A percentile compares a stretch with the other conserved stretches of the same genome.
Conservation (phyloP, 1,284 basidiomycete genomes). For the Cutaneotrichosporon sp. region DNA sequence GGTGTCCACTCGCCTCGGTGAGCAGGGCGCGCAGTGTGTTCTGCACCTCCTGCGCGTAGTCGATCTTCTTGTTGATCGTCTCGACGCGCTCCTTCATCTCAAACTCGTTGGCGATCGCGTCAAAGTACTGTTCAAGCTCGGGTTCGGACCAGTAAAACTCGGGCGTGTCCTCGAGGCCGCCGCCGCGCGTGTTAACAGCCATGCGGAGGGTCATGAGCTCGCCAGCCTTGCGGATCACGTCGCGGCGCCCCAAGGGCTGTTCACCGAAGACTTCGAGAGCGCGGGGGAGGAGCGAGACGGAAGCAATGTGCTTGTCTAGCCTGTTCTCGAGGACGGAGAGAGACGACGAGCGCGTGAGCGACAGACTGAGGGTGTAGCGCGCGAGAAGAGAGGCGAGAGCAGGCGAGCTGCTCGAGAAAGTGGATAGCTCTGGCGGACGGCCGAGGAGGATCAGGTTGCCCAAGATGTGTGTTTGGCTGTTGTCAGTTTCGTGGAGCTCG, state of each 20-base stretch:
- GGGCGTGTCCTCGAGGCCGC: constrained; percentile 83
- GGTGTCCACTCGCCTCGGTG: constrained; percentile 78
- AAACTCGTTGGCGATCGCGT: constrained; percentile 72
- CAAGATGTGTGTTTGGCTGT: constrained; percentile 74
- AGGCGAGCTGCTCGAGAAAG: constrained; percentile 44
- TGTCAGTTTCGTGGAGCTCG: constrained; percentile 7
- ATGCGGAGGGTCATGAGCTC: constrained; percentile 84
- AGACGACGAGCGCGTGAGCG: constrained; percentile 78
- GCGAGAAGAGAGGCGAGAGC: constrained; percentile 63
- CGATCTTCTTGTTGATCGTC: constrained; percentile 85
- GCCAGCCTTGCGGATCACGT: constrained; percentile 82
- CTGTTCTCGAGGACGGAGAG: constrained; percentile 78
- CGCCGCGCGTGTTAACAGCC: constrained; percentile 78
- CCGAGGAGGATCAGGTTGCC: constrained; percentile 89
- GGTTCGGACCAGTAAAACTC: constrained; percentile 86
- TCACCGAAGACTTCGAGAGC: constrained; percentile 72
- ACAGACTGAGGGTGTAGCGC: constrained; percentile 84
- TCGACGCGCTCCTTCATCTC: constrained; percentile 77
- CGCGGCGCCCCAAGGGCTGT: constrained; percentile 72
- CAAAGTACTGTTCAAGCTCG: constrained; percentile 81
- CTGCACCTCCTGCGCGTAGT: constrained; percentile 79
- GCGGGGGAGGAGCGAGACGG: constrained; percentile 72
- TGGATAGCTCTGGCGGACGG: constrained; percentile 57
- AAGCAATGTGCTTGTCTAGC: constrained; percentile 74
- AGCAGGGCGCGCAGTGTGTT: constrained; percentile 65